A percentile compares a stretch with the other conserved stretches of the same genome.
Conservation (phyloP, 2,329 filamentous ascomycete species). For the Epichloe baconii region DNA sequence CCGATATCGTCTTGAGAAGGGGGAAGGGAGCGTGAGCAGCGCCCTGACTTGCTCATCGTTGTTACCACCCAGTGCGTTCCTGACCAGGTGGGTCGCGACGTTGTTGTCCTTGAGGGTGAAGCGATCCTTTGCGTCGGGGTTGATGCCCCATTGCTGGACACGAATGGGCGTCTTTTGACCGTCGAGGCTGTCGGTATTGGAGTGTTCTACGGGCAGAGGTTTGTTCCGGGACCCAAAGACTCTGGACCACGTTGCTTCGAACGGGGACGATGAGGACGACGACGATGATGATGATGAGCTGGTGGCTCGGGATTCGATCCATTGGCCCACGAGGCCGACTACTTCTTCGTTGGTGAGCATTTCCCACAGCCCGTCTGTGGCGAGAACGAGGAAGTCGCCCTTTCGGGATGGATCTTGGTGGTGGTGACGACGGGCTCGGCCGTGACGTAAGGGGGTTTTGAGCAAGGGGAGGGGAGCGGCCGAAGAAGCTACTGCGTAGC, state of each 20-base stretch:
- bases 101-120: conserved; percentile 95
- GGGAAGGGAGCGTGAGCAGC: conserved; percentile 78
- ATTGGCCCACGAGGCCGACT: conserved; percentile 88
- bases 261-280: conserved; percentile 39
- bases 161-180: conserved; percentile 83
- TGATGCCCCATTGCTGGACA: conserved; percentile 80
- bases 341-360: conserved; percentile 99
- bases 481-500: conserved; percentile 78
- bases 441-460: conserved; percentile 92
- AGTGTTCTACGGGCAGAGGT: conserved; percentile 65
- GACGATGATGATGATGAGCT: not conserved
- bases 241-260: conserved; percentile 56
- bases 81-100: conserved; percentile 84
- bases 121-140: conserved; percentile 57
- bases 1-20: conserved; percentile 85
- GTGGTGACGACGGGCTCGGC: conserved; percentile 91
- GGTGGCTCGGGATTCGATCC: conserved; percentile 67
- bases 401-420: conserved; percentile 77
- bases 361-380: conserved; percentile 95
- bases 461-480: conserved; percentile 62
- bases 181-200: conserved; percentile 32
- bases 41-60: conserved; percentile 91
- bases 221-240: conserved; percentile 38
- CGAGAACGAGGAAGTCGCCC: conserved; percentile 91
- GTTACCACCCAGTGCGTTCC: conserved; percentile 87